Conservation (phyloP, 2,329 filamentous ascomycete species). For the Sarocladium oryzae region DNA sequence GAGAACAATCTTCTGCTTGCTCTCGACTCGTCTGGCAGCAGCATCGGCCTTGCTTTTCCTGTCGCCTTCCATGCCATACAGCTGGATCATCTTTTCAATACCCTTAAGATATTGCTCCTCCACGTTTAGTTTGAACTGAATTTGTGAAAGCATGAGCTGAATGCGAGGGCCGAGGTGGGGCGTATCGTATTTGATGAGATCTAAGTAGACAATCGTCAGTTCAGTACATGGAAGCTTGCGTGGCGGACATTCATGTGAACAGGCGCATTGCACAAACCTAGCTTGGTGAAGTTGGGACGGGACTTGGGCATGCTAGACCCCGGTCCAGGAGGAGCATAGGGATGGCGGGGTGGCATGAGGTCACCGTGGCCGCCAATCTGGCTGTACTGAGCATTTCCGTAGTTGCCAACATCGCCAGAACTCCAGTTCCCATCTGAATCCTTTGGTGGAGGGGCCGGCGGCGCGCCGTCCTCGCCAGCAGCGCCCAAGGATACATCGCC, state of each 20-base stretch:
- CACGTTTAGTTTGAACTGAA: conserved; percentile 97
- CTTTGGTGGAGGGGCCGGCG: conserved; percentile 68
- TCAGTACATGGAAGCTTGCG: too few relatives aligned
- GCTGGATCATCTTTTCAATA: conserved; percentile 97
- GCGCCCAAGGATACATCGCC: conserved; percentile 58
- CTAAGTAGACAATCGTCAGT: conserved; percentile 37
- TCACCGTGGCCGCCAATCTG: conserved; percentile 60
- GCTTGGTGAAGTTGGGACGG: conserved; percentile 88
- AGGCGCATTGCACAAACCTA: conserved; percentile 57
- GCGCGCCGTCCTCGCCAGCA: conserved; percentile 36
- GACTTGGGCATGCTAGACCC: conserved; percentile 62
- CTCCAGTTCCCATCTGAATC: conserved; percentile 42
- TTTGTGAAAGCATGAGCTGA: conserved; percentile 96
- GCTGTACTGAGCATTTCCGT: conserved; percentile 37
- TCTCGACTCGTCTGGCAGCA: conserved; percentile 82
- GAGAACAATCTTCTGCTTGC: conserved; percentile 94
- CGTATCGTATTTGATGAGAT: conserved; percentile 98
- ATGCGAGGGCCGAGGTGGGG: conserved; percentile 93
- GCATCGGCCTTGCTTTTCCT: conserved; percentile 93
- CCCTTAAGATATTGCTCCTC: conserved; percentile 99
- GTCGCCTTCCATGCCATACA: conserved; percentile 96
- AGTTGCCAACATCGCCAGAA: conserved; percentile 59
- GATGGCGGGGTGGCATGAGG: conserved; percentile 74
- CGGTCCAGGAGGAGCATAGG: conserved; percentile 65
- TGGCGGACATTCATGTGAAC: not conserved